Conservation (phyloP, 2,329 filamentous ascomycete genomes). For the Cladosporium sp. region DNA sequence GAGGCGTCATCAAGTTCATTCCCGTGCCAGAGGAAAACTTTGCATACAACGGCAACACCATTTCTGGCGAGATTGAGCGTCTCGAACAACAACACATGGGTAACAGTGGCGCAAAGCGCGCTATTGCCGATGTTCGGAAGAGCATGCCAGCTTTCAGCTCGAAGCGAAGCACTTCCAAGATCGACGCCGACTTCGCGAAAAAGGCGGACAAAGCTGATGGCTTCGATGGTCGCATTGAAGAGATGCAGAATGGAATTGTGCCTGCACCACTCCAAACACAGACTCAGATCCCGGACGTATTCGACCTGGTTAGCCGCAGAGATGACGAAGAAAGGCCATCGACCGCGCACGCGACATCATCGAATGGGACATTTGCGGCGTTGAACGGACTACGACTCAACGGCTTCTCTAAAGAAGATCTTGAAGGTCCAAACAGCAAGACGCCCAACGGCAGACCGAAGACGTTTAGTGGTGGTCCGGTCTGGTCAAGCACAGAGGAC, state of each 20-base stretch:
- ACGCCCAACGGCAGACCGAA: slow-evolving; percentile 23
- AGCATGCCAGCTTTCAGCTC: slow-evolving; percentile 23
- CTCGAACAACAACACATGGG: slow-evolving; percentile 44
- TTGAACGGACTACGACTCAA: slow-evolving; percentile 32
- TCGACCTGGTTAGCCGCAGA: slow-evolving; percentile 22
- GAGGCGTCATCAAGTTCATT: slow-evolving; percentile 71
- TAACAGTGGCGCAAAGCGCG: slow-evolving; percentile 38
- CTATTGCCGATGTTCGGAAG: slow-evolving; percentile 28
- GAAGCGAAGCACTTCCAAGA: slow-evolving; percentile 20
- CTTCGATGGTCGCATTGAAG: slow-evolving; percentile 12
- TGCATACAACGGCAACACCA: slow-evolving; percentile 66
- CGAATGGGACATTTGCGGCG: slow-evolving; percentile 14
- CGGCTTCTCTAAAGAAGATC: slow-evolving; percentile 23
- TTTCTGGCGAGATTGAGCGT: slow-evolving; percentile 63
- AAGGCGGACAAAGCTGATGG: slow-evolving; percentile 1
- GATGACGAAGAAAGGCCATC: slow-evolving; percentile 22
- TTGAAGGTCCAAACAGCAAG: slow-evolving; percentile 12
- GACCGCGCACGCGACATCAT: slow-evolving; percentile 19
- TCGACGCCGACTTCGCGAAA: slow-evolving; percentile 17
- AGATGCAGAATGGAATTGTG: not conserved
- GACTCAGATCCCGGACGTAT: slow-evolving; percentile 15
- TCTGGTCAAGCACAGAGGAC: not conserved
- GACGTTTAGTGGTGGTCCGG: slow-evolving; percentile 22
- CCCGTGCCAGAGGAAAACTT: slow-evolving; percentile 67
- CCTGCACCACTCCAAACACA: not conserved